Percentiles rank a stretch among this genome's conserved stretches.
Conservation (phyloP, 208 protist species). For the Crithidia bombi region DNA sequence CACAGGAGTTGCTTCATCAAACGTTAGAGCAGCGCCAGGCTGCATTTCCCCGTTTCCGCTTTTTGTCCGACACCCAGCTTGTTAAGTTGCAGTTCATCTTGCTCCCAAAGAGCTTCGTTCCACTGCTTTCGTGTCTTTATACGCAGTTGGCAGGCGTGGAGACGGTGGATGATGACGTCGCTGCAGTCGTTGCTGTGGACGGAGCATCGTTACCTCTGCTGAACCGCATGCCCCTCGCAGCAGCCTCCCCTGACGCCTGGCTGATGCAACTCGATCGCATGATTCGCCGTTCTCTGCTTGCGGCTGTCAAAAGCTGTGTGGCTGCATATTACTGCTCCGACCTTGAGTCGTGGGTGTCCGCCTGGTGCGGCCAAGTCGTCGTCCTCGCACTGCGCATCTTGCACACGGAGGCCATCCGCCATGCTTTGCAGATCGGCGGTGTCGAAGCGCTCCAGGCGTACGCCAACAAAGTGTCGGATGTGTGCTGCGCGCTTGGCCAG, state of each 20-base stretch:
- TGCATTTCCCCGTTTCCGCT: constrained; percentile 94
- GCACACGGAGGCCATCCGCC: constrained; percentile 69
- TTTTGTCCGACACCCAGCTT: constrained; percentile 88
- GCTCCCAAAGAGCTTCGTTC: constrained; percentile 39
- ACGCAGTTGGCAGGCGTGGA: constrained; percentile 46
- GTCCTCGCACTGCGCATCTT: constrained; percentile 71
- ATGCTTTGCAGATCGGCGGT: constrained; percentile 59
- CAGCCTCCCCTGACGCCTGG: constrained; percentile 61
- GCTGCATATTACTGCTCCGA: constrained; percentile 42
- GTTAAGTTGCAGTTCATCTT: constrained; percentile 76
- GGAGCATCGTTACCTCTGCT: constrained; percentile 49
- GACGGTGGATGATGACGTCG: constrained; percentile 46
- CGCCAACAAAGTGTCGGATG: constrained; percentile 50
- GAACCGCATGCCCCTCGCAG: constrained; percentile 44
- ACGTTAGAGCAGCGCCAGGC: constrained; percentile 93
- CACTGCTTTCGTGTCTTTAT: constrained; percentile 77
- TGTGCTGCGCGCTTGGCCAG: constrained; percentile 59
- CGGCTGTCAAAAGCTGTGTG: constrained; percentile 49
- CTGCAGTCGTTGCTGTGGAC: constrained; percentile 37
- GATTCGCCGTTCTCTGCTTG: constrained; percentile 59
- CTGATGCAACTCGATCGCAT: constrained; percentile 68
- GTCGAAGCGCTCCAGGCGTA: constrained; percentile 54
- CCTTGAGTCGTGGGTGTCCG: constrained; percentile 54
- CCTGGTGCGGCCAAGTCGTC: constrained; percentile 76
- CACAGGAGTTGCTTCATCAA: constrained; percentile 84